Evolutionary conservation across 371 early-diverging fungal species (phyloP).

Genomic region (Funneliformis caledonium): DNA sequence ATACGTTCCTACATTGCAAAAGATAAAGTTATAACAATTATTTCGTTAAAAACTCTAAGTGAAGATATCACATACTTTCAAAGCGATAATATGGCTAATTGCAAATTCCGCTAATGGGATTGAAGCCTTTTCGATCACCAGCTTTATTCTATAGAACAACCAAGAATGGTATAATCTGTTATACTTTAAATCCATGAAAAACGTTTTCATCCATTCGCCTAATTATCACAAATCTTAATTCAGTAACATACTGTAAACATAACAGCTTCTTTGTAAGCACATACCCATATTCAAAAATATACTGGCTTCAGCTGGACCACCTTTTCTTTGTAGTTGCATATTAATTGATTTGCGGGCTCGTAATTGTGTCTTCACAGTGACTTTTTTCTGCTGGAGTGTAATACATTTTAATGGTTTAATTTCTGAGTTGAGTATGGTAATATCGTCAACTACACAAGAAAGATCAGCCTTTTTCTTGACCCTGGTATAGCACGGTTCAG

Average conservation of each 20-base stretch:
- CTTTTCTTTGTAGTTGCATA: conserved; percentile 34
- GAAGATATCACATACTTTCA: conserved; percentile 41
- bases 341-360: conserved; percentile 38
- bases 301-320: conserved; percentile 4
- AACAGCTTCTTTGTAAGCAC: not conserved
- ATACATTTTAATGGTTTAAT: conserved; percentile 27
- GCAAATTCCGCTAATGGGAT: conserved; percentile 40
- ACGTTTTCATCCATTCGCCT: conserved; percentile 41
- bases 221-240: conserved; percentile 29
- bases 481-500: conserved; percentile 35
- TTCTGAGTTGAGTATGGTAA: conserved; percentile 27
- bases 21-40: no score
- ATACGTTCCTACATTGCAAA: no score
- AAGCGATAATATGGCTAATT: conserved; percentile 40
- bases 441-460: conserved; percentile 28
- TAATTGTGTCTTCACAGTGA: conserved; percentile 20
- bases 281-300: conserved; percentile 38
- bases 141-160: conserved; percentile 39
- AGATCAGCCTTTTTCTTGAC: conserved; percentile 42
- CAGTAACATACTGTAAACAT: conserved; percentile 1
- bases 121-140: conserved; percentile 38
- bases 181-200: conserved; percentile 39
- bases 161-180: conserved; percentile 40
- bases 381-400: conserved; percentile 23
- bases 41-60: no score